These are phyloP conservation scores for Sporothrix curviconia DNA, from an alignment of 2,329 filamentous ascomycete species.

Conservation along the genomic window DNA sequence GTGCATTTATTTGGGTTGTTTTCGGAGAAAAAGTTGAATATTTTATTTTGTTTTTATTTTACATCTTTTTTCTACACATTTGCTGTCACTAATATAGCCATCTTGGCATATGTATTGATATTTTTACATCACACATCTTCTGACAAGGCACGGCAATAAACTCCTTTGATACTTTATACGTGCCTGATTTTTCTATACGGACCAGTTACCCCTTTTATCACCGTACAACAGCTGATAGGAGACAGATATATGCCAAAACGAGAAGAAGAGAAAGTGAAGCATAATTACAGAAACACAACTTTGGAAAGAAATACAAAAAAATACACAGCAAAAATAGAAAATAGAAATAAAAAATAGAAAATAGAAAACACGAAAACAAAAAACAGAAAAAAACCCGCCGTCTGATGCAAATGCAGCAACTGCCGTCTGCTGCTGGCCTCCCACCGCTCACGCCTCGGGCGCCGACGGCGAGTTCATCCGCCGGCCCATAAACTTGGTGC, in stretches of 20 bases:
- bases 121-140: no score
- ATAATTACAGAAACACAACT: not conserved
- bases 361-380: not conserved
- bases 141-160: no score
- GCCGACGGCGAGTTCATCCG: conserved; percentile 16
- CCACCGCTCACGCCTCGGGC: not conserved
- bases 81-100: no score
- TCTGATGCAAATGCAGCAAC: not conserved
- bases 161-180: no score
- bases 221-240: no score
- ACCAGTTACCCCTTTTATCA: no score
- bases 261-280: not conserved
- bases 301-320: not conserved
- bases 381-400: not conserved
- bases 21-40: not conserved
- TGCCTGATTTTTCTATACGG: no score
- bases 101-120: no score
- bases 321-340: conserved; percentile 1
- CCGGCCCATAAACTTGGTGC: conserved; percentile 22
- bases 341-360: not conserved
- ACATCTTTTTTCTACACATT: not conserved
- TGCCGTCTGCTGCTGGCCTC: not conserved
- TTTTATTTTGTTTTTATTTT: not conserved
- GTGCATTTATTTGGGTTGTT: not conserved
- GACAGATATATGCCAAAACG: not conserved